Percentiles rank a stretch among this genome's conserved stretches.
phyloP scores from a whole-genome alignment of 2,329 filamentous ascomycete genomes.

The Mycosphaerella sp. region DNA sequence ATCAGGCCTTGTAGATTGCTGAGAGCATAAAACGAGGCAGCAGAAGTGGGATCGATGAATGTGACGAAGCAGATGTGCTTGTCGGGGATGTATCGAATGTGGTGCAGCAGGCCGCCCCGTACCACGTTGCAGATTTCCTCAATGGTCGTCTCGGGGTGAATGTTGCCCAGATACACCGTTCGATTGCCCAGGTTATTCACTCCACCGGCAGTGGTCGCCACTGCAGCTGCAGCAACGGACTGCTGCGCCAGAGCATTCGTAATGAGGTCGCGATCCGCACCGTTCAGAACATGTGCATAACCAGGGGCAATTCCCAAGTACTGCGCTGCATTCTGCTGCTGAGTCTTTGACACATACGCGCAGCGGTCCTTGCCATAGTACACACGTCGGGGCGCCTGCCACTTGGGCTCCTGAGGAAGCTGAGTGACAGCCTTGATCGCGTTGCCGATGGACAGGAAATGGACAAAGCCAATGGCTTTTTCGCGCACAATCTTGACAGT shows the following conservation, averaged over 20 bases:
- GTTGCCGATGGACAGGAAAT: slow-evolving; percentile 95
- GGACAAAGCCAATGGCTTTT: slow-evolving; percentile 96
- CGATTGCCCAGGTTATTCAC: slow-evolving; percentile 97
- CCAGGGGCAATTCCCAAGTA: slow-evolving; percentile 95
- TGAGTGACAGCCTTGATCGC: slow-evolving; percentile 97
- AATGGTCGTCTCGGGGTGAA: slow-evolving; percentile 96
- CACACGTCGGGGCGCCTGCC: slow-evolving; percentile 89
- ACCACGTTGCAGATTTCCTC: slow-evolving; percentile 99
- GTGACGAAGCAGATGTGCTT: slow-evolving; percentile 99
- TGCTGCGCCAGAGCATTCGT: slow-evolving; percentile 95
- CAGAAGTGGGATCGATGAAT: slow-evolving; percentile 96
- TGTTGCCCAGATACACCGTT: slow-evolving; percentile 97
- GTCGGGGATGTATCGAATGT: slow-evolving; percentile 98
- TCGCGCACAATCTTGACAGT: slow-evolving; percentile 97
- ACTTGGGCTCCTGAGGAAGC: slow-evolving; percentile 91
- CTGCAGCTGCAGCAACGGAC: slow-evolving; percentile 91
- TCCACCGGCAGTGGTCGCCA: slow-evolving; percentile 91
- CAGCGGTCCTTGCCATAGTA: slow-evolving; percentile 99
- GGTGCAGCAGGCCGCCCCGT: slow-evolving; percentile 86
- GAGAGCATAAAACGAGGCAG: slow-evolving; percentile 93
- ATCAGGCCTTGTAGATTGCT: slow-evolving; percentile 97
- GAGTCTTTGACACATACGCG: slow-evolving; percentile 97
- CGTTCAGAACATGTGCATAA: slow-evolving; percentile 93
- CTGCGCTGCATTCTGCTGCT: slow-evolving; percentile 98
- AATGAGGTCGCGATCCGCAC: slow-evolving; percentile 91